Base-by-base conservation (phyloP, 805 yeast species). In the Ogataea pignaliae region DNA sequence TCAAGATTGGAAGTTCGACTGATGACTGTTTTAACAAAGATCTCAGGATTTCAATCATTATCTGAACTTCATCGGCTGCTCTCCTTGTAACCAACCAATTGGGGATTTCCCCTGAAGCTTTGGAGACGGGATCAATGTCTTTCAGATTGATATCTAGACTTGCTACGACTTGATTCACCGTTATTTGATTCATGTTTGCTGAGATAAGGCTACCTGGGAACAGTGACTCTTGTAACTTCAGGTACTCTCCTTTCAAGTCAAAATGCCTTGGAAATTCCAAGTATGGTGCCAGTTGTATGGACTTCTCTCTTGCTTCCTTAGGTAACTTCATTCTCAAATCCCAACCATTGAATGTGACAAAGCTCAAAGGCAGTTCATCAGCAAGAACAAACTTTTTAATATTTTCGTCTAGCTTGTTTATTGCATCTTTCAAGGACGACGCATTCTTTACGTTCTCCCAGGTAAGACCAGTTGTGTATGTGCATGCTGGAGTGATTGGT, bases 291-390 rank as follows among this genome's bases (percentile, higher is more conserved):
- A 89, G 71, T 4, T 72, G 75, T 45, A 85, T 81, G 10, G 78
- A 75, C 59, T 84, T 79, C 58, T 87, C 95, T 34, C 88, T 71
- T 8, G 95, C 87, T 60, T 88, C 95, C 39, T 95, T 73, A 11
- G 85, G 84, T 31, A 90, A 66, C 56, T 83, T 84, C 39, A 90
- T 90, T 47, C 89, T 73, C 39, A 89, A 67, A 55, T 83, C 83
- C 83, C 84, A 81, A 13, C 76, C 68, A 56, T 80, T 79, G 48
- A 79, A 69, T 1, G 88, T 74, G 39, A 88, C 81, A 52, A 88
- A 78, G 3, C 81, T 70, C 59, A 86, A 83, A 34, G 80, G 81
- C 39, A 64, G 60, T 10, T 68, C 68, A 33, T 69, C 61, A 29
- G 69, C 53, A 11, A 72, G 60, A 29, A 77, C 58, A 38, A 67